Conservation (phyloP, 768 basidiomycete genomes). For the Auriculariales sp. region DNA sequence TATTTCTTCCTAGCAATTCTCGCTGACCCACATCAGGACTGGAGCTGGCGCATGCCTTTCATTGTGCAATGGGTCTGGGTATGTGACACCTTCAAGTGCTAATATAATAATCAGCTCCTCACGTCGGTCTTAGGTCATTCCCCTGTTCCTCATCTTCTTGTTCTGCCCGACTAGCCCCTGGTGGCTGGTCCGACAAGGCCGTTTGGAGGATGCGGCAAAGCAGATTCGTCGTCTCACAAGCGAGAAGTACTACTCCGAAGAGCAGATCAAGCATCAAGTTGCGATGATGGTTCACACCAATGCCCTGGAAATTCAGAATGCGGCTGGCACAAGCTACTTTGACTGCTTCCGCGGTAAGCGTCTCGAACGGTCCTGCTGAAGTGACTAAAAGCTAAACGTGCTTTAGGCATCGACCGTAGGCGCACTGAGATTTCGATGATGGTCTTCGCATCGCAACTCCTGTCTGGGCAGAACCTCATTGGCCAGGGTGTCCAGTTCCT, state of each 20-base stretch:
- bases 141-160: slow-evolving; percentile 14
- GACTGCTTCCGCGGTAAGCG: slow-evolving; percentile 26
- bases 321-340: slow-evolving; percentile 17
- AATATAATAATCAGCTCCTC: background rate
- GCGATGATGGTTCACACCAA: slow-evolving; percentile 23
- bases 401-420: slow-evolving; percentile 16
- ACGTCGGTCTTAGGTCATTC: slow-evolving; percentile 14
- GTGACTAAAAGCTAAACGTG: too few species aligned
- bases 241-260: slow-evolving; percentile 8
- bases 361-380: too few species aligned
- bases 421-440: slow-evolving; percentile 56
- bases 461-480: slow-evolving; percentile 13
- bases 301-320: slow-evolving; percentile 18
- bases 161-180: slow-evolving; percentile 15
- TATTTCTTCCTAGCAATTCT: background rate
- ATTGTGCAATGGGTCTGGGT: slow-evolving; percentile 15
- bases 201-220: slow-evolving; percentile 16
- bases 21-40: background rate
- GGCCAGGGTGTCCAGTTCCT: slow-evolving; percentile 17
- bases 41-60: slow-evolving; percentile 10
- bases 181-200: slow-evolving; percentile 18
- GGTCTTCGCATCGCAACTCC: slow-evolving; percentile 76
- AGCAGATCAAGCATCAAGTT: slow-evolving; percentile 17
- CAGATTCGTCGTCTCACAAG: slow-evolving; percentile 10
- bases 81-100: background rate